These are phyloP conservation scores for Scutellaria barbata DNA, from an alignment of 257 asterid genomes.

Conservation along the genomic window DNA sequence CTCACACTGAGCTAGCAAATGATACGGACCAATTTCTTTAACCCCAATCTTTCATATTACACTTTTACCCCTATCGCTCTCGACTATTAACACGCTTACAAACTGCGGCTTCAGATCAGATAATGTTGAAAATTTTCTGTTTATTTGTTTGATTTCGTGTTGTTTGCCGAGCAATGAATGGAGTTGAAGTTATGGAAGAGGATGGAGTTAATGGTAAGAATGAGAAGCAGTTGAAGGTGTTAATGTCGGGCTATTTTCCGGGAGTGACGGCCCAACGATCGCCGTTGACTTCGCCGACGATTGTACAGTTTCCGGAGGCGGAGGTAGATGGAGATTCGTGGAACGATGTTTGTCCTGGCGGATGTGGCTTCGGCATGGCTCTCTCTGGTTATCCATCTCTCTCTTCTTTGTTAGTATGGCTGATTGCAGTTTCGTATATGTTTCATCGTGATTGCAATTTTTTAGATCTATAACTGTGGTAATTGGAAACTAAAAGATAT, in stretches of 20 bases:
- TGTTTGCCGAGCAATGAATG: conserved; percentile 43
- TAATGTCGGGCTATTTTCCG: conserved; percentile 83
- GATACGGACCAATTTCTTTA: conserved; percentile 50
- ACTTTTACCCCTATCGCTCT: conserved; percentile 27
- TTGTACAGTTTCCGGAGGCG: conserved; percentile 48
- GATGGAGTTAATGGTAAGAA: conserved; percentile 22
- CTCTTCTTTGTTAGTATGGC: conserved; percentile 22
- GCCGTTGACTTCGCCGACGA: conserved; percentile 55
- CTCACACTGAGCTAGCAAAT: conserved; percentile 46
- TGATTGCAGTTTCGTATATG: conserved; percentile 6
- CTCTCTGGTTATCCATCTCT: conserved; percentile 50
- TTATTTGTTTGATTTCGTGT: neutral
- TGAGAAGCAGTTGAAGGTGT: conserved; percentile 50
- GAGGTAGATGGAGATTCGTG: conserved; percentile 54
- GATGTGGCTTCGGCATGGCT: conserved; percentile 86
- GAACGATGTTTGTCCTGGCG: conserved; percentile 78
- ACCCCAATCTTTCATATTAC: neutral
- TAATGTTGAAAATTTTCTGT: neutral
- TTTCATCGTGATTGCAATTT: neutral
- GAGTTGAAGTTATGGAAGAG: conserved; percentile 33
- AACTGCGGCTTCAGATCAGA: conserved; percentile 8
- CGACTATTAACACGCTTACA: conserved; percentile 9
- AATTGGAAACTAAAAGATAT: neutral
- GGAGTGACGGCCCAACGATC: conserved; percentile 54
- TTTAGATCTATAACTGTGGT: conserved; percentile 4